Conservation (phyloP, 176 grass and related monocot species). For the Stipa capillata region DNA sequence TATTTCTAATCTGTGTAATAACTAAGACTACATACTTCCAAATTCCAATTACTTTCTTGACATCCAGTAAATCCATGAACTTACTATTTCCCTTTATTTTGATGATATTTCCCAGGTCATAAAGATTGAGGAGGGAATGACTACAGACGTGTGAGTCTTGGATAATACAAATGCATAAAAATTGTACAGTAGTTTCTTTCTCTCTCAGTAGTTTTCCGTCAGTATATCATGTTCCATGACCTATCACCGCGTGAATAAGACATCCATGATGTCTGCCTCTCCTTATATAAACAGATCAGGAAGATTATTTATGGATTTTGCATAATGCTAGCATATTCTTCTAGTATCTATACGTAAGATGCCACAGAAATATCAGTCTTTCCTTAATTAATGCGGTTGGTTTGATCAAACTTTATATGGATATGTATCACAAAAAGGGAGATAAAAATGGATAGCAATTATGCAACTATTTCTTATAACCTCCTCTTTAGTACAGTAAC, state of each 20-base stretch:
- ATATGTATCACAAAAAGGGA: neutral
- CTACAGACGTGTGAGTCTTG: constrained; percentile 84
- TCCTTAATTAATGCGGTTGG: neutral
- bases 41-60: neutral
- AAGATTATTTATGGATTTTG: neutral
- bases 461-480: neutral
- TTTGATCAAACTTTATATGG: neutral
- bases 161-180: constrained; percentile 2
- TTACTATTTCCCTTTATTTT: constrained; percentile 39
- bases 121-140: constrained; percentile 96
- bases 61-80: constrained; percentile 1
- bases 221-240: constrained; percentile 4
- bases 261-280: neutral
- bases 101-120: constrained; percentile 63
- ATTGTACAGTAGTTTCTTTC: constrained; percentile 5
- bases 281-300: neutral
- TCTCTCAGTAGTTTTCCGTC: neutral
- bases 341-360: neutral
- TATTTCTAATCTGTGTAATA: neutral
- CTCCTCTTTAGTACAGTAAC: neutral
- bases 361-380: neutral
- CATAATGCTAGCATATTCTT: neutral
- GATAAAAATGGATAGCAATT: neutral
- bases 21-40: neutral
- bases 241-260: neutral